Conservation (phyloP, 2,329 filamentous ascomycete species). For the Mycocentrospora acerina region DNA sequence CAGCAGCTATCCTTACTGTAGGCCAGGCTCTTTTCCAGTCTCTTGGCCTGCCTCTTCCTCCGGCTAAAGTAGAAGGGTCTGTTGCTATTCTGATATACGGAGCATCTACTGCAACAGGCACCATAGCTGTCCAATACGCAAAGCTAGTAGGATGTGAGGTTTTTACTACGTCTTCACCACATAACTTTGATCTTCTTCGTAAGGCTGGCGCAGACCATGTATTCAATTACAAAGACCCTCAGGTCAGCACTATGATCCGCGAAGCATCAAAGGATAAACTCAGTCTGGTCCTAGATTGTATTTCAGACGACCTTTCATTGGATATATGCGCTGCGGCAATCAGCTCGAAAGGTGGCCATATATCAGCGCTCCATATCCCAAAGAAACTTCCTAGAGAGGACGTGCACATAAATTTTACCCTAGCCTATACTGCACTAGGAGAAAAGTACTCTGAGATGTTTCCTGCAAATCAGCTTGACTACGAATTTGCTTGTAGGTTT, state of each 20-base stretch:
- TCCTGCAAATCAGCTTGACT: slow-evolving; percentile 29
- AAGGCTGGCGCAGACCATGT: slow-evolving; percentile 50
- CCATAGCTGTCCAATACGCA: slow-evolving; percentile 53
- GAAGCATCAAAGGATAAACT: slow-evolving; percentile 49
- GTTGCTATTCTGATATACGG: slow-evolving; percentile 54
- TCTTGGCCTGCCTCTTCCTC: slow-evolving; percentile 48
- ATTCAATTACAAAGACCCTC: slow-evolving; percentile 54
- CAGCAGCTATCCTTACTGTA: slow-evolving; percentile 54
- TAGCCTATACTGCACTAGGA: slow-evolving; percentile 48
- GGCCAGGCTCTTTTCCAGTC: slow-evolving; percentile 52
- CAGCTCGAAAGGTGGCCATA: slow-evolving; percentile 21
- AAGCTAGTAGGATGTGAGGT: slow-evolving; percentile 49
- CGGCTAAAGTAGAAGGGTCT: slow-evolving; percentile 41
- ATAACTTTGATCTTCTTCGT: slow-evolving; percentile 52
- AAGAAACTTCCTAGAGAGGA: slow-evolving; percentile 44
- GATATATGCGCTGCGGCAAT: slow-evolving; percentile 23
- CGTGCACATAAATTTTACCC: slow-evolving; percentile 45
- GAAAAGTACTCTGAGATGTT: slow-evolving; percentile 39
- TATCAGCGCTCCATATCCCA: slow-evolving; percentile 17
- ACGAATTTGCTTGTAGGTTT: slow-evolving; percentile 31
- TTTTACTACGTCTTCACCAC: slow-evolving; percentile 50
- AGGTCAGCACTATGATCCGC: slow-evolving; percentile 50
- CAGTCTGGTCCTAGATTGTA: slow-evolving; percentile 52
- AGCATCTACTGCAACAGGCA: slow-evolving; percentile 54
- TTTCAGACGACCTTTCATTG: slow-evolving; percentile 30